Conservation (phyloP, 2,329 filamentous ascomycete species). For the Fusarium piperis region DNA sequence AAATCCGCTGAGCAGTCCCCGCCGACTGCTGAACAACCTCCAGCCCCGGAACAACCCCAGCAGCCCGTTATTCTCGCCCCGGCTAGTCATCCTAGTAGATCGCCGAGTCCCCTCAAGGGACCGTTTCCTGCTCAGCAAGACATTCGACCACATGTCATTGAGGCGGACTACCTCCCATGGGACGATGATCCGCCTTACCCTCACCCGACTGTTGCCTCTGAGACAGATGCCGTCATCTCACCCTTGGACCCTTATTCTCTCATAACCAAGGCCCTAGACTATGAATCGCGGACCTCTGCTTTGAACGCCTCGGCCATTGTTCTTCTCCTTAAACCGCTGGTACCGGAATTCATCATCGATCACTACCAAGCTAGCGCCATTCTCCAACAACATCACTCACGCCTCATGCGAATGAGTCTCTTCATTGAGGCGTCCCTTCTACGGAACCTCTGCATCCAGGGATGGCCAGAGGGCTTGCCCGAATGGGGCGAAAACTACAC, state of each 20-base stretch:
- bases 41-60: background rate
- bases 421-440: slow-evolving; percentile 70
- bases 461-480: slow-evolving; percentile 62
- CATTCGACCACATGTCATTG: slow-evolving; percentile 56
- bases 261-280: slow-evolving; percentile 63
- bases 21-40: background rate
- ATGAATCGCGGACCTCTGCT: slow-evolving; percentile 65
- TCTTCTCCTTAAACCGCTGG: slow-evolving; percentile 66
- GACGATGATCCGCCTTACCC: slow-evolving; percentile 65
- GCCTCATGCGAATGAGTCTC: slow-evolving; percentile 67
- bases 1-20: slow-evolving; percentile 19
- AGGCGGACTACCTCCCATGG: slow-evolving; percentile 70
- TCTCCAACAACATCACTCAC: slow-evolving; percentile 67
- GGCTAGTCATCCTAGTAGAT: slow-evolving; percentile 23
- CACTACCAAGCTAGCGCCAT: slow-evolving; percentile 64
- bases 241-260: slow-evolving; percentile 67
- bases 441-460: slow-evolving; percentile 68
- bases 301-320: slow-evolving; percentile 70
- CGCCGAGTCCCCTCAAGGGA: slow-evolving; percentile 41
- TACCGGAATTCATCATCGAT: slow-evolving; percentile 65
- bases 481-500: slow-evolving; percentile 66
- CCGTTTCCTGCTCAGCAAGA: slow-evolving; percentile 49
- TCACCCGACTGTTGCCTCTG: slow-evolving; percentile 47
- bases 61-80: slow-evolving; percentile 26
- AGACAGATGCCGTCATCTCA: slow-evolving; percentile 28